Conservation (phyloP, 345 rosid species). For the Angophora floribunda region DNA sequence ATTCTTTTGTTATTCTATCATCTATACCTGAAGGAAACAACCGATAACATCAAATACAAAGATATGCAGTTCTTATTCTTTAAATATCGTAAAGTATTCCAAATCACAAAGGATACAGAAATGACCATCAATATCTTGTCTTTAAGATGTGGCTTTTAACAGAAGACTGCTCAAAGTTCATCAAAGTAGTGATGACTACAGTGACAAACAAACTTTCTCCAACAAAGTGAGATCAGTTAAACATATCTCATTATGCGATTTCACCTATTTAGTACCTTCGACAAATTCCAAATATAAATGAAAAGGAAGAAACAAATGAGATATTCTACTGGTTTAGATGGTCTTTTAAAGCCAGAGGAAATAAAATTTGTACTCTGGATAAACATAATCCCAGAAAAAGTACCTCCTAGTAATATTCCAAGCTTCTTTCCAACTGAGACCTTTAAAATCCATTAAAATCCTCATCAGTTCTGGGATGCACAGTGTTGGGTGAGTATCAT, state of each 20-base stretch:
- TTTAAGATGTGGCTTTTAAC: not conserved
- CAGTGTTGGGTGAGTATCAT: conserved; percentile 51
- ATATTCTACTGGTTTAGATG: not conserved
- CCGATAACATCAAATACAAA: not conserved
- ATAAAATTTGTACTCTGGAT: not conserved
- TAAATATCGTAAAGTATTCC: not conserved
- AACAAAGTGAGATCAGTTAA: not conserved
- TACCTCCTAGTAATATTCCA: conserved; percentile 40
- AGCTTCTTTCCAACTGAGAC: conserved; percentile 42
- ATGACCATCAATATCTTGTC: not conserved
- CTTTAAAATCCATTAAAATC: conserved; percentile 33
- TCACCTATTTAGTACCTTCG: not conserved
- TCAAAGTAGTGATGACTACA: not conserved
- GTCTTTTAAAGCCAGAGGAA: not conserved
- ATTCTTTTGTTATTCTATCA: not conserved
- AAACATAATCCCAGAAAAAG: not conserved
- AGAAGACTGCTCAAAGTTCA: not conserved
- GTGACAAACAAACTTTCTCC: not conserved
- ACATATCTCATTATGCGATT: not conserved
- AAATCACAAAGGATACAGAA: not conserved
- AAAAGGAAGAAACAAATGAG: not conserved
- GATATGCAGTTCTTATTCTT: not conserved
- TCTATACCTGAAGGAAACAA: not conserved
- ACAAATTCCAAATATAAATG: not conserved
- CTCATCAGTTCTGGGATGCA: conserved; percentile 43